Percentiles rank a stretch among this genome's conserved stretches.
Evolutionary conservation across 208 protist genomes (phyloP).

Genomic region (Lotmaria passim): DNA sequence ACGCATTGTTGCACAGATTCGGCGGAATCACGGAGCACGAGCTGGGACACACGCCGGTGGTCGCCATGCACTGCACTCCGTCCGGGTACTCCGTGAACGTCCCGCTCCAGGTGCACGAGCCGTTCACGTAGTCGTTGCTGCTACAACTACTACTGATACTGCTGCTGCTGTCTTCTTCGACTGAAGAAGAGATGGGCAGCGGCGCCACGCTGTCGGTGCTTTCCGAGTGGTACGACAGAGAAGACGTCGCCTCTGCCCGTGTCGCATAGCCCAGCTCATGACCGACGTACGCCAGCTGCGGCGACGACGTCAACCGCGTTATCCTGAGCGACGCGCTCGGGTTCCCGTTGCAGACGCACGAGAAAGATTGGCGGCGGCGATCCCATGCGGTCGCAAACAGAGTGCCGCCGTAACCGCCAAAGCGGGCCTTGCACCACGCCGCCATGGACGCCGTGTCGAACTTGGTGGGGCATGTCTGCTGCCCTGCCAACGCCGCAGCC

Average conservation of each 20-base stretch:
- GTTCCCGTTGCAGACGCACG: conserved; percentile 38
- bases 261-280: background rate
- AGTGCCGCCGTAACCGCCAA: conserved; percentile 28
- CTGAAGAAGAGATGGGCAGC: too few relatives aligned
- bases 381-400: conserved; percentile 18
- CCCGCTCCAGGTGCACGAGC: conserved; percentile 54
- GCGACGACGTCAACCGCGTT: background rate
- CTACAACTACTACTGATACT: too few relatives aligned
- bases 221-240: background rate
- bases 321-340: conserved; percentile 6
- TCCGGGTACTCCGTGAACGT: conserved; percentile 49
- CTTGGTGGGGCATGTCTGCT: conserved; percentile 12
- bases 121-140: background rate
- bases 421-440: conserved; percentile 23
- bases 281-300: background rate
- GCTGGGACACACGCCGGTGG: conserved; percentile 55
- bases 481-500: conserved; percentile 1
- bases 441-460: background rate
- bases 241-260: background rate
- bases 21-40: conserved; percentile 37
- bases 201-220: too few relatives aligned
- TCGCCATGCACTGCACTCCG: conserved; percentile 56
- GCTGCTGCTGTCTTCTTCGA: too few relatives aligned
- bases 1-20: conserved; percentile 39
- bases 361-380: background rate